phyloP scores from a whole-genome alignment of 192 early-diverging fungal species.

The Funneliformis mosseae region DNA sequence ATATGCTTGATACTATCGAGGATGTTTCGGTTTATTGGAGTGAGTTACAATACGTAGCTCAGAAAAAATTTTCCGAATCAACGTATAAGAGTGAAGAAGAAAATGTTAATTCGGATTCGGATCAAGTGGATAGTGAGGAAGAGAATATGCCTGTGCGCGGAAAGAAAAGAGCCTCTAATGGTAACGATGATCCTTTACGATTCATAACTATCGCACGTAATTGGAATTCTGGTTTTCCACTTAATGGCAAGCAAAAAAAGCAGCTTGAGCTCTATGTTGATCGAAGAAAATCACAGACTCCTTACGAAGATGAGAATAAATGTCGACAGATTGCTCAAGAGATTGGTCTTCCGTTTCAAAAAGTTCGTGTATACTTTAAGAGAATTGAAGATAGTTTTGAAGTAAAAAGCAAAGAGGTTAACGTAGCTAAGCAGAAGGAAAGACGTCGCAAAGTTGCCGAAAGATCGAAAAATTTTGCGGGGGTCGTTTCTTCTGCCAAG shows the following conservation, averaged over 20 bases:
- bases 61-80: constrained; percentile 21
- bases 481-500: constrained; percentile 20
- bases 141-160: background rate
- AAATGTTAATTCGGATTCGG: background rate
- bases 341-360: constrained; percentile 9
- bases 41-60: constrained; percentile 36
- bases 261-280: constrained; percentile 35
- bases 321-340: constrained; percentile 34
- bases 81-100: background rate
- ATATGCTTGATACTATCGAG: constrained; percentile 25
- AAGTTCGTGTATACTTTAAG: constrained; percentile 32
- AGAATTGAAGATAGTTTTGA: constrained; percentile 31
- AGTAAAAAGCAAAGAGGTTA: constrained; percentile 13
- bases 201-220: constrained; percentile 30
- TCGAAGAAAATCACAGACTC: constrained; percentile 32
- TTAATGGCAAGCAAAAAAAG: constrained; percentile 20
- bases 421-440: constrained; percentile 22
- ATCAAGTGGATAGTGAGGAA: constrained; percentile 3
- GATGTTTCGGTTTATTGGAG: constrained; percentile 36
- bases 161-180: background rate
- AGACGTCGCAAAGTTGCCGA: background rate
- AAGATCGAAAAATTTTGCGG: background rate
- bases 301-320: constrained; percentile 31
- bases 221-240: constrained; percentile 33
- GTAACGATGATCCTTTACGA: constrained; percentile 22